These are phyloP conservation scores for Plasmodium vinckei DNA, from an alignment of 169 alveolate genomes.

Conservation along the genomic window DNA sequence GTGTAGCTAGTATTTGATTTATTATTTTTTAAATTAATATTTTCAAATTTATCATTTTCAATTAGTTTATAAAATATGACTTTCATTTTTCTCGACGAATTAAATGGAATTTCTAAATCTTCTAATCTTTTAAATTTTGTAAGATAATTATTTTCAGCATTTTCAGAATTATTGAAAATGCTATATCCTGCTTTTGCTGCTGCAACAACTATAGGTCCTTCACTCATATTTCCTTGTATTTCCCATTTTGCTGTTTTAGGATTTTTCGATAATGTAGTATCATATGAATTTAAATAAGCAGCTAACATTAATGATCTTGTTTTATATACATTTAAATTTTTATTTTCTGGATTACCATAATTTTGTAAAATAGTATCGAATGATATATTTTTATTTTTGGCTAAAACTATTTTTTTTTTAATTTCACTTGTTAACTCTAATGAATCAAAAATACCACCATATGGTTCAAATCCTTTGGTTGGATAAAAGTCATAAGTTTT, in stretches of 20 bases:
- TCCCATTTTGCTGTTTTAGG: slow-evolving; percentile 80
- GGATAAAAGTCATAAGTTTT: slow-evolving; percentile 86
- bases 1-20: slow-evolving; percentile 67
- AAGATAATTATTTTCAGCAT: slow-evolving; percentile 2
- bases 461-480: slow-evolving; percentile 91
- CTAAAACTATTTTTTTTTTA: slow-evolving; percentile 57
- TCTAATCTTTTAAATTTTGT: slow-evolving; percentile 76
- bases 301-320: slow-evolving; percentile 86
- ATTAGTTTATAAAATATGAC: slow-evolving; percentile 89
- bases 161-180: slow-evolving; percentile 68
- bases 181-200: slow-evolving; percentile 90
- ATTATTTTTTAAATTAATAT: slow-evolving; percentile 78
- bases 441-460: slow-evolving; percentile 89
- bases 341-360: slow-evolving; percentile 44
- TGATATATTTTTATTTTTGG: slow-evolving; percentile 34
- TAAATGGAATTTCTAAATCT: slow-evolving; percentile 91
- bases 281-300: slow-evolving; percentile 90
- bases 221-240: slow-evolving; percentile 92
- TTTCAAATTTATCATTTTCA: slow-evolving; percentile 18
- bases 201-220: slow-evolving; percentile 92
- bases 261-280: slow-evolving; percentile 84
- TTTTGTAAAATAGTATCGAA: slow-evolving; percentile 36
- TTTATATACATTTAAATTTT: slow-evolving; percentile 72
- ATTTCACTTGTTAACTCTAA: slow-evolving; percentile 79
- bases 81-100: slow-evolving; percentile 91